Evolutionary conservation across 257 asterid species (phyloP).

Genomic region (Haberlea rhodopensis): DNA sequence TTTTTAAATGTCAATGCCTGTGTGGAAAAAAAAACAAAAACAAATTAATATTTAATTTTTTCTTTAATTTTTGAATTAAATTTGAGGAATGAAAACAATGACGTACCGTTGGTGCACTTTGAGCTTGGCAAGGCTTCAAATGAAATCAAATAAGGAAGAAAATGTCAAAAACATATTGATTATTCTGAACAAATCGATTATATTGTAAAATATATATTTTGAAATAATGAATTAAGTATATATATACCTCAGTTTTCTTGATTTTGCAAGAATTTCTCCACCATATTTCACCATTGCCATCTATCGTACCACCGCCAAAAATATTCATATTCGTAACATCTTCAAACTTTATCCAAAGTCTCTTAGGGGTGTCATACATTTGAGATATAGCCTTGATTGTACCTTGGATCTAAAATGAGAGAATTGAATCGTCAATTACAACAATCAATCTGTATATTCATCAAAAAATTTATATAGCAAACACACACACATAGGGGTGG

Average conservation of each 20-base stretch:
- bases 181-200: not conserved
- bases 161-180: constrained; percentile 16
- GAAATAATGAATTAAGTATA: not conserved
- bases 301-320: constrained; percentile 71
- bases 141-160: constrained; percentile 1
- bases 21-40: not conserved
- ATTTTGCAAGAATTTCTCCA: constrained; percentile 81
- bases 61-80: not conserved
- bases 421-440: no score
- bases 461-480: no score
- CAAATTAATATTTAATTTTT: not conserved
- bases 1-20: constrained; percentile 74
- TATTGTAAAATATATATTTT: no score
- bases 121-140: constrained; percentile 49
- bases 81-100: not conserved
- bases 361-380: constrained; percentile 45
- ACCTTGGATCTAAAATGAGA: constrained; percentile 49
- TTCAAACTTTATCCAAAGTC: constrained; percentile 68
- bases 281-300: constrained; percentile 86
- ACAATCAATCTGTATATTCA: not conserved
- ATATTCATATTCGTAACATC: constrained; percentile 45
- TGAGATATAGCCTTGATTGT: constrained; percentile 54
- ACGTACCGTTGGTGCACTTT: constrained; percentile 53
- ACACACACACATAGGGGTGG: no score
- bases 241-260: constrained; percentile 52